These are phyloP conservation scores for Xylaria arbuscula DNA, from an alignment of 2,329 filamentous ascomycete species.

Conservation along the genomic window DNA sequence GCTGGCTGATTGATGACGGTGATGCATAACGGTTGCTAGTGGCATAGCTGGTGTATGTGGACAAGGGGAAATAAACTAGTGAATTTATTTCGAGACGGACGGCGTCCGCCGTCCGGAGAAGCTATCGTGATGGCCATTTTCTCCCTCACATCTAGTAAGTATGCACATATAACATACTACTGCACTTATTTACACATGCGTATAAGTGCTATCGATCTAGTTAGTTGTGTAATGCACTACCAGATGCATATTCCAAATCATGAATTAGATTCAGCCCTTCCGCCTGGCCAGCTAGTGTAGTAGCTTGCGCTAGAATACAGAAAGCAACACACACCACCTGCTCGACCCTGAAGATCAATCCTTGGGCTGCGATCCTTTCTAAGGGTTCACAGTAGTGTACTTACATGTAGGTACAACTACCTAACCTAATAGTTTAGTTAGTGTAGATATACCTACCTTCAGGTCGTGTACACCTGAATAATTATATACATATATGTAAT, in stretches of 20 bases:
- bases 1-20: conserved; percentile 6
- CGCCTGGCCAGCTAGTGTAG: too few species aligned
- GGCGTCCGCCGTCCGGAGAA: conserved; percentile 15
- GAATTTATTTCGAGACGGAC: not conserved
- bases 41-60: conserved; percentile 15
- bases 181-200: too few species aligned
- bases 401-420: too few species aligned
- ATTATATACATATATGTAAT: too few species aligned
- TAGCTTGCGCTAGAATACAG: too few species aligned
- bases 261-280: not conserved
- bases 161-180: too few species aligned
- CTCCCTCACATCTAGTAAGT: not conserved
- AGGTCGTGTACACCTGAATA: too few species aligned
- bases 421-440: too few species aligned
- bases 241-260: conserved; percentile 17
- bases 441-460: too few species aligned
- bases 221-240: not conserved
- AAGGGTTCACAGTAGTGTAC: conserved; percentile 14
- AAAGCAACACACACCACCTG: too few species aligned
- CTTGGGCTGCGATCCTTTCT: conserved; percentile 2
- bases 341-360: conserved; percentile 7
- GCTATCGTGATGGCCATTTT: conserved; percentile 6
- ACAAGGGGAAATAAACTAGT: not conserved
- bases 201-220: not conserved
- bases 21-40: conserved; percentile 29